Base-by-base conservation (phyloP, 202 grass and related monocot genomes). In the Panicum virgatum region DNA sequence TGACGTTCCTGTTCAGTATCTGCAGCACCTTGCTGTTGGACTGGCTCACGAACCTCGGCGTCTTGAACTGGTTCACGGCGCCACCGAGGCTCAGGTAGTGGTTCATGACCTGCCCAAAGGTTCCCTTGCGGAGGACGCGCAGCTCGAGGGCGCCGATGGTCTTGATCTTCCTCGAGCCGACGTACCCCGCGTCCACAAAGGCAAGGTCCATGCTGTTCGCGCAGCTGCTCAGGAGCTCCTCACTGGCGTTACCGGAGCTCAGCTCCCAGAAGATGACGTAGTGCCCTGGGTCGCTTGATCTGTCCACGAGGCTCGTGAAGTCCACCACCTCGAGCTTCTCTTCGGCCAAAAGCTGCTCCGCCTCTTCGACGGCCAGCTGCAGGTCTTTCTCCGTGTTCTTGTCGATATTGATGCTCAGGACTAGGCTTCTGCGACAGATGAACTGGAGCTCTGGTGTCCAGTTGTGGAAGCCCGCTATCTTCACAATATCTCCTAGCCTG, bases 301-400 rank as follows among this genome's bases (percentile, higher is more conserved):
- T 62, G 32, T 97, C 92, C 38, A 92, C 90, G 3, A 83, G 57
- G 89, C 94, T 97, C 18, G 94, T 94, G 83, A 97, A 97, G 65
- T 97, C 94, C 20, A 94, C 86, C 0, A 97, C 43, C 39, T 94
- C 94, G 10, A 97, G 47, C 83, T 97, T 97, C 43, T 97, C 94
- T 38, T 50, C 90, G 12, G 88, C 88, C 67, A 97, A 71, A 39
- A 92, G 85, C 81, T 94, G 92, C 5, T 72, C 52, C 9, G 92
- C 88, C 25, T 71, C 92, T 84, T 97, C 92, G 0, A 92, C 86
- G 0, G 94, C 92, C 29, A 97, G 43, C 76, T 94, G 92, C 26
- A 97, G 92, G 78, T 97, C 92, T 79, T 94, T 94, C 80, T 97
- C 94, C 0, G 91, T 97, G 86, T 97, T 97, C 86, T 97, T 97